Base-by-base conservation (phyloP, 352 stramenopile genomes). In the Aphanomyces astaci region DNA sequence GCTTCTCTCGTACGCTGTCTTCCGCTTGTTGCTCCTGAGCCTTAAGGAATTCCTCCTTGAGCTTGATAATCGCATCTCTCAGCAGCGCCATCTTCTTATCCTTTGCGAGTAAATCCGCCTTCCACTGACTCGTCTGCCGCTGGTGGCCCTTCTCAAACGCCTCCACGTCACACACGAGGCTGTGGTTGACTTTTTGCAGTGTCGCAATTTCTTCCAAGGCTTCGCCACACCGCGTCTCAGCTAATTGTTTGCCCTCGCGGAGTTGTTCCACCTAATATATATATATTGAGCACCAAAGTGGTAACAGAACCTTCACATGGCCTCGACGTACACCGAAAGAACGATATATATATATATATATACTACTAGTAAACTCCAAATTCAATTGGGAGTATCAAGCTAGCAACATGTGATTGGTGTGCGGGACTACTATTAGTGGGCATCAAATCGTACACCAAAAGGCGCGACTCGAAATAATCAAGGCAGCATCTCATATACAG, bases 1-100 rank as follows among this genome's bases (percentile, higher is more conserved):
- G 28, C 36, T 52, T 73, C 7, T 77, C 65, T 24, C 75, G 85
- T 3, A 78, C 79, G 9, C 88, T 70, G 56, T 89, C 83, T 30
- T 90, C 75, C n/a, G 83, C 86, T 55, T 91, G 80, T 0, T 80
- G 74, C 71, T 96, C 82, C 68, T 96, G 84, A 1, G 79, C 83
- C 60, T 94, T 91, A 3, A 96, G 48, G 55, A 96, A 96, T 65
- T 95, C 89, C 57, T 96, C 82, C 66, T 96, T 97, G 3, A 97
- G 70, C 53, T 84, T 81, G 30, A 96, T 84, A 46, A 97, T 82
- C 2, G 88, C 87, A 25, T 91, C 83, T 7, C 87, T 77, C 39
- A 93, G 59, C 27, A 87, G 54, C 62, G 83, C 75, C 45, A 93
- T 76, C 43, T 89, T 90, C 13, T 81, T 74, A 25, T 88, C 82